Evolutionary conservation across 805 yeast species (phyloP), one percentile per base, ranked within the genome.

Genomic region (Citeromyces nyonsensis): DNA sequence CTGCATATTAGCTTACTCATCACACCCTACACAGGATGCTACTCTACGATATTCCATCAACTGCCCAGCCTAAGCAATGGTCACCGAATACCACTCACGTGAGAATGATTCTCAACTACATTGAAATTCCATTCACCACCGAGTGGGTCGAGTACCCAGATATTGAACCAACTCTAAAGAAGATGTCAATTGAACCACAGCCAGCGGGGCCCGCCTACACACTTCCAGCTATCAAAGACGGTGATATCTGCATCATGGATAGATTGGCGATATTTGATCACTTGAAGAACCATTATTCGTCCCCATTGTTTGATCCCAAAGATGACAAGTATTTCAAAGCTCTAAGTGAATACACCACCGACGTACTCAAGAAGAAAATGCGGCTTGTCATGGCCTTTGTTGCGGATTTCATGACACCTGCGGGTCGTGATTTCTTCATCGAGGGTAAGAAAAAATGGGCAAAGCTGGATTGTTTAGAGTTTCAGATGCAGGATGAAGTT

Each of bases 101-200:
- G 10, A 25, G 34, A n/a, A 25, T 32, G 34, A 12, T 26, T 10
- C 29, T 32, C 25, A 32, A 25, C 20, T 26, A 26, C 24, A n/a
- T 32, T 24, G 10, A 32, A 27, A 26, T 32, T 10, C 30, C 34
- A n/a, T 32, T 24, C 24, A 20, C 14, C 10, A 29, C 15, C 12
- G 24, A 32, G 1, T 32, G 34, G 34, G 25, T 32, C 15, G 26
- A 29, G 9, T 27, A 32, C 26, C 25, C 34, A 10, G 30, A 32
- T 15, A 24, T 32, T 9, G 24, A 18, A 8, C 34, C 34, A 13
- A 20, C 28, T 6, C 15, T 32, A 5, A 14, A 15, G 15, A 10
- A 32, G 30, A 18, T 32, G 13, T 12, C 14, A 10, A 25, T 15
- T 10, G 24, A 25, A 24, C 34, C 30, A 5, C 26, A 29, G 30